Conservation (phyloP, 176 grass and related monocot genomes). For the Avena eriantha region DNA sequence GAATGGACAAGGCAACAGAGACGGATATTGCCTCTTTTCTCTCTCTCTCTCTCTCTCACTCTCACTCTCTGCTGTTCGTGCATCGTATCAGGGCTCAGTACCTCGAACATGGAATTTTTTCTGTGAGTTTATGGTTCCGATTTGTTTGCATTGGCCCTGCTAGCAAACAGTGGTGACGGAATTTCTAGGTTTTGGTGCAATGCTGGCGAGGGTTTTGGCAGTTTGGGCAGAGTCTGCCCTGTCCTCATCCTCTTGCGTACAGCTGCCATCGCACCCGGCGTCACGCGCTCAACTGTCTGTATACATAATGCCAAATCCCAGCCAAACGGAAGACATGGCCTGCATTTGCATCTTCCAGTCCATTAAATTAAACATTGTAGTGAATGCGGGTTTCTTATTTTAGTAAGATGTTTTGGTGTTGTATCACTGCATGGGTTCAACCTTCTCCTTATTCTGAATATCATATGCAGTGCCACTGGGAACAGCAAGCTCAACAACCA, state of each 20-base stretch:
- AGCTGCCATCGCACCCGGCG: slow-evolving; percentile 22
- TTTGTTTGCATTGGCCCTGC: slow-evolving; percentile 19
- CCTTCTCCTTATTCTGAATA: background rate
- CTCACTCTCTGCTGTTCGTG: background rate
- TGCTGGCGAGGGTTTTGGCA: slow-evolving; percentile 38
- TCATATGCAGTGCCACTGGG: slow-evolving; percentile 43
- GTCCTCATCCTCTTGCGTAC: background rate
- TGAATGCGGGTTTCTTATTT: background rate
- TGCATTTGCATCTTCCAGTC: background rate
- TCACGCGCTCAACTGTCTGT: background rate
- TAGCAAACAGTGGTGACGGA: background rate
- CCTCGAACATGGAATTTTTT: background rate
- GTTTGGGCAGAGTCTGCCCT: slow-evolving; percentile 3
- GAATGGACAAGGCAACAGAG: background rate
- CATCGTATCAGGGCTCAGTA: background rate
- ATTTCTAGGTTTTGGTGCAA: slow-evolving; percentile 14
- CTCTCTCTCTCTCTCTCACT: background rate
- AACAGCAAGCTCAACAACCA: slow-evolving; percentile 55
- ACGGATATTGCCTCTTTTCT: background rate
- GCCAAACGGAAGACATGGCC: background rate
- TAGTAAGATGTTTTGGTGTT: background rate
- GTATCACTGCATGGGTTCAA: slow-evolving; percentile 4
- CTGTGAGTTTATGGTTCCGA: background rate
- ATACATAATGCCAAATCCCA: background rate
- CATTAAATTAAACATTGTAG: background rate